A percentile compares a stretch with the other conserved stretches of the same genome.
phyloP scores from a whole-genome alignment of 352 stramenopile species.

The Globisporangium splendens region DNA sequence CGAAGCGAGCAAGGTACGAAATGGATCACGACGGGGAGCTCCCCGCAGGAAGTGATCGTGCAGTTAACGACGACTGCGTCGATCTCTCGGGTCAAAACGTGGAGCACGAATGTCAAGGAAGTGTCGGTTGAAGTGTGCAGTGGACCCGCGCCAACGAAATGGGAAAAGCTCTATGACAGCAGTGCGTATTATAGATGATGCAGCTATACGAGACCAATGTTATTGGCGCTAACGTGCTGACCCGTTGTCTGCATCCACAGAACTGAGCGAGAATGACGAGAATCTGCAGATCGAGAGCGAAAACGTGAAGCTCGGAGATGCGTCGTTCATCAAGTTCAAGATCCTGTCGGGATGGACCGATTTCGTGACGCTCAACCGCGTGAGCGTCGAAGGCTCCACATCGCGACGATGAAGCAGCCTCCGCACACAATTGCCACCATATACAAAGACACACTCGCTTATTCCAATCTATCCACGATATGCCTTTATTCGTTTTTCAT shows the following conservation, averaged over 20 bases:
- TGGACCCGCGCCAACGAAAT: constrained; percentile 68
- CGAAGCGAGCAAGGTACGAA: constrained; percentile 56
- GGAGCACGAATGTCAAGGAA: constrained; percentile 74
- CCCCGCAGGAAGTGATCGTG: constrained; percentile 78
- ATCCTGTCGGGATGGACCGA: constrained; percentile 82
- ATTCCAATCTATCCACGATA: neutral
- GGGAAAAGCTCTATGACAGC: constrained; percentile 73
- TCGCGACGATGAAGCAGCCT: constrained; percentile 17
- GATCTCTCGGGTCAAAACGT: constrained; percentile 77
- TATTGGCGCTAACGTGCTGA: neutral
- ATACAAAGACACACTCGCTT: too few relatives aligned
- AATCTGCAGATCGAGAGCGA: constrained; percentile 81
- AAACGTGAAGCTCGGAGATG: constrained; percentile 62
- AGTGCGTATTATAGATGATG: constrained; percentile 33
- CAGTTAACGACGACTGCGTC: constrained; percentile 75
- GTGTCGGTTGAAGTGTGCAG: constrained; percentile 65
- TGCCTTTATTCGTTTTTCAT: neutral
- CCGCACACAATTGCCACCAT: too few relatives aligned
- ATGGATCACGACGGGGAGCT: constrained; percentile 80
- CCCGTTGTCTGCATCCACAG: constrained; percentile 19
- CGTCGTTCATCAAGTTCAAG: constrained; percentile 82
- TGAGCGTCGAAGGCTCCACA: constrained; percentile 78
- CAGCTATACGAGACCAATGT: neutral
- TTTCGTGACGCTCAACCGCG: constrained; percentile 70
- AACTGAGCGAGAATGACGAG: constrained; percentile 75